Evolutionary conservation across 2,329 filamentous ascomycete species (phyloP), one percentile per base, ranked within the genome.

Genomic region (Hypocrella siamensis): DNA sequence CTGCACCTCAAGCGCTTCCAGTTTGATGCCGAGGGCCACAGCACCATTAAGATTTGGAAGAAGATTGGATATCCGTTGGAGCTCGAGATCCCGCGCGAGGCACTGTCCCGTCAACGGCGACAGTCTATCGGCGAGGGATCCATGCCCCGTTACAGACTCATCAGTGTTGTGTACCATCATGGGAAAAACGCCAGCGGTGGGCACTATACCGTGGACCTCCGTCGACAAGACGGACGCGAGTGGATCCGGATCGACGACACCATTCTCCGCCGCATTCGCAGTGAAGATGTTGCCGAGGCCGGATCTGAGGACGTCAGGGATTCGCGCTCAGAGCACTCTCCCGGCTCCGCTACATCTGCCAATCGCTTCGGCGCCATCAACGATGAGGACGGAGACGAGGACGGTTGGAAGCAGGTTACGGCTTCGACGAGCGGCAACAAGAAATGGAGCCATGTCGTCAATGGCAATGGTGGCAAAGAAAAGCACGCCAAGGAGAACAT

Each of bases 181-280:
- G 90, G 90, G 37, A 94, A 93, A 62, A 93, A 92, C 45, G 90
- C 90, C 22, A 92, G 81, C 40, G 86, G 84, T 32, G 90, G 90
- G 4, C 90, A 98, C 53, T 98, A 98, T 55, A 98, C 90, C 2
- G 88, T 92, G n/a, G 90, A 98, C 52, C 79, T 94, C 26, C 75
- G 86, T 35, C 79, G 90, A 31, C 88, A 96, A 54, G 90, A 98
- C 49, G 84, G 79, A n/a, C 73, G 73, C 16, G 86, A 94, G 54
- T 98, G 90, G 90, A 80, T 98, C 35, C 81, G 88, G 33, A 73
- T 98, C 42, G 90, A 98, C 46, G 90, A 98, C 51, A 98, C 90
- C 0, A 61, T 84, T 37, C 85, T 98, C 40, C 75, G 81, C 38
- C 79, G 85, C 26, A 75, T 98, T 22, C 72, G 79, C 33, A 78